These are phyloP conservation scores for Symbiotaphrina buchneri DNA, from an alignment of 495 filamentous ascomycete species.

Conservation along the genomic window DNA sequence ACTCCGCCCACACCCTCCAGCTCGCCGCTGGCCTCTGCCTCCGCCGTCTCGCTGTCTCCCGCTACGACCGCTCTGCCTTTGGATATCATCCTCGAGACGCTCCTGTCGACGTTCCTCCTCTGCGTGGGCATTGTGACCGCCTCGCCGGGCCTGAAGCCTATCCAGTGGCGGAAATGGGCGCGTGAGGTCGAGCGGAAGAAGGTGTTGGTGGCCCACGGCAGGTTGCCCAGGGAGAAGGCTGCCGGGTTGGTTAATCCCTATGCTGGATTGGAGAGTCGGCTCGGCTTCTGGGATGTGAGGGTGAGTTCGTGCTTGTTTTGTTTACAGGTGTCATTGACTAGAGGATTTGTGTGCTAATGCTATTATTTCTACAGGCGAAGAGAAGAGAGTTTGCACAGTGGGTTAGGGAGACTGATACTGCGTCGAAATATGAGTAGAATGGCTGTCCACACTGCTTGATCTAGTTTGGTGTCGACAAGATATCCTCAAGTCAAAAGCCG, in stretches of 20 bases:
- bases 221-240: too few relatives aligned
- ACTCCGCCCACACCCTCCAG: conserved; percentile 3
- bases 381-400: conserved; percentile 18
- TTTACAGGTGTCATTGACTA: background rate
- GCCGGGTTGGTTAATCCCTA: conserved; percentile 18
- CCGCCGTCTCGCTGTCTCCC: too few relatives aligned
- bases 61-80: conserved; percentile 11
- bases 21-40: background rate
- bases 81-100: conserved; percentile 19
- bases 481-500: too few relatives aligned
- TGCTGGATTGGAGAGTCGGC: conserved; percentile 13
- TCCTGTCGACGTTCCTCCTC: conserved; percentile 15
- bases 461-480: too few relatives aligned
- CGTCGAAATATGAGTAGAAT: background rate
- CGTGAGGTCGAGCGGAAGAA: conserved; percentile 12
- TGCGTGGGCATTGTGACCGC: conserved; percentile 15
- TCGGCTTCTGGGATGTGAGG: conserved; percentile 20
- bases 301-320: conserved; percentile 6
- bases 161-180: conserved; percentile 18
- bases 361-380: conserved; percentile 7
- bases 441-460: too few relatives aligned
- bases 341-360: conserved; percentile 1
- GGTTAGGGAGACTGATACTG: conserved; percentile 10
- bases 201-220: conserved; percentile 7
- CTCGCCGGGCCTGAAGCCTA: conserved; percentile 14